Conservation (phyloP, 129 eudicot species). For the Artemisia argyi region DNA sequence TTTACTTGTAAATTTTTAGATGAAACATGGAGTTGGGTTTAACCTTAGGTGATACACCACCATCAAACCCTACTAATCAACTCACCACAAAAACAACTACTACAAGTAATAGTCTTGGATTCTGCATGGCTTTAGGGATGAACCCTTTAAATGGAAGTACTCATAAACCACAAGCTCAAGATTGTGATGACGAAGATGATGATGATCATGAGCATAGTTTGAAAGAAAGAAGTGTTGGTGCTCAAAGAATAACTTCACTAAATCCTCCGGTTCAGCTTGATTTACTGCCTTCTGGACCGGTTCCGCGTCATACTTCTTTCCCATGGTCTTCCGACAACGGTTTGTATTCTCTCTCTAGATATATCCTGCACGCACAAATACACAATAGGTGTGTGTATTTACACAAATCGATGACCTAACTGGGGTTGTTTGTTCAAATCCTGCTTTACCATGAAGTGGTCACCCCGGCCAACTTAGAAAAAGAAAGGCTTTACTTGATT, state of each 20-base stretch:
- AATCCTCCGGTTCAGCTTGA: constrained; percentile 58
- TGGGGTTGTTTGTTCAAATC: too few species aligned
- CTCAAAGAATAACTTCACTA: constrained; percentile 2
- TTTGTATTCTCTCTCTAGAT: constrained; percentile 19
- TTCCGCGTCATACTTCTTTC: constrained; percentile 43
- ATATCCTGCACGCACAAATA: constrained; percentile 2
- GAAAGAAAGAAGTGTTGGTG: constrained; percentile 23
- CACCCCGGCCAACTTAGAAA: too few species aligned
- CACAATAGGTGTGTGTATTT: background rate
- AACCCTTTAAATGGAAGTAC: constrained; percentile 17
- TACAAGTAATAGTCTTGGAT: background rate
- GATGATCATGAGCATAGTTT: background rate
- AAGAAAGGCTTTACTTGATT: too few species aligned
- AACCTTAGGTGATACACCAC: constrained; percentile 58
- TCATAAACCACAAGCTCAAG: constrained; percentile 5
- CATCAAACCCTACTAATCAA: constrained; percentile 16
- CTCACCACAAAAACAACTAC: background rate
- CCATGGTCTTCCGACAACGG: constrained; percentile 73
- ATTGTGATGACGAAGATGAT: constrained; percentile 10
- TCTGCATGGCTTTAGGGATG: constrained; percentile 21
- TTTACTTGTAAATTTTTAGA: constrained; percentile 1
- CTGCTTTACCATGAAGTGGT: too few species aligned
- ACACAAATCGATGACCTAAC: too few species aligned
- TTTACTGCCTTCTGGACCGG: constrained; percentile 70
- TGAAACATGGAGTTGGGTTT: constrained; percentile 70